These are phyloP conservation scores for Leucocoprinus sp. DNA, from an alignment of 768 basidiomycete species.

Conservation along the genomic window DNA sequence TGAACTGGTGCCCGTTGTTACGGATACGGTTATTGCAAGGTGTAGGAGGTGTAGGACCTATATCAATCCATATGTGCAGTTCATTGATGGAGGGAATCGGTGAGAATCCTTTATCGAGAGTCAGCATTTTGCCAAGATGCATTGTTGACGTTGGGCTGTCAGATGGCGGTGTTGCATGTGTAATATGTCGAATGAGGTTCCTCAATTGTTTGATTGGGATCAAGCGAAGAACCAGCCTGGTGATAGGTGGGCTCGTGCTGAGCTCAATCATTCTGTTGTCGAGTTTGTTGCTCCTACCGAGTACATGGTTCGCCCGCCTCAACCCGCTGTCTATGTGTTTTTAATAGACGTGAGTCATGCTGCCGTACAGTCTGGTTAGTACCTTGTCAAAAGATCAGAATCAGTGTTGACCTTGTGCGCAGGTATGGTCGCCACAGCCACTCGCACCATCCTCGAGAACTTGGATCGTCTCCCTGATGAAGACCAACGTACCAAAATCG, in stretches of 20 bases:
- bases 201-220: conserved; percentile 98
- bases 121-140: neutral
- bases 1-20: conserved; percentile 78
- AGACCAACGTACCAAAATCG: conserved; percentile 85
- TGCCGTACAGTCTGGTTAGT: conserved; percentile 80
- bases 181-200: conserved; percentile 95
- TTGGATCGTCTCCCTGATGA: conserved; percentile 94
- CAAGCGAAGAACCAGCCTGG: conserved; percentile 88
- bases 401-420: neutral
- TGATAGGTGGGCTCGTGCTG: conserved; percentile 89
- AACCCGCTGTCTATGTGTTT: conserved; percentile 95
- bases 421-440: conserved; percentile 99
- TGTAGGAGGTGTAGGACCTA: conserved; percentile 94
- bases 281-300: conserved; percentile 98
- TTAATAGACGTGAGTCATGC: conserved; percentile 93
- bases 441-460: conserved; percentile 91
- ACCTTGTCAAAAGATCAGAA: neutral
- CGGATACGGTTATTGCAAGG: conserved; percentile 91
- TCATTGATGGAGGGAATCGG: conserved; percentile 96
- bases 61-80: conserved; percentile 96
- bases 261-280: conserved; percentile 89
- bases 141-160: neutral
- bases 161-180: conserved; percentile 99
- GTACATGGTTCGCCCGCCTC: conserved; percentile 98
- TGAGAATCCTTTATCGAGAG: conserved; percentile 21